A percentile compares a stretch with the other conserved stretches of the same genome.
These are phyloP conservation scores for Tuber brumale DNA, from an alignment of 495 filamentous ascomycete genomes.

Conservation along the genomic window DNA sequence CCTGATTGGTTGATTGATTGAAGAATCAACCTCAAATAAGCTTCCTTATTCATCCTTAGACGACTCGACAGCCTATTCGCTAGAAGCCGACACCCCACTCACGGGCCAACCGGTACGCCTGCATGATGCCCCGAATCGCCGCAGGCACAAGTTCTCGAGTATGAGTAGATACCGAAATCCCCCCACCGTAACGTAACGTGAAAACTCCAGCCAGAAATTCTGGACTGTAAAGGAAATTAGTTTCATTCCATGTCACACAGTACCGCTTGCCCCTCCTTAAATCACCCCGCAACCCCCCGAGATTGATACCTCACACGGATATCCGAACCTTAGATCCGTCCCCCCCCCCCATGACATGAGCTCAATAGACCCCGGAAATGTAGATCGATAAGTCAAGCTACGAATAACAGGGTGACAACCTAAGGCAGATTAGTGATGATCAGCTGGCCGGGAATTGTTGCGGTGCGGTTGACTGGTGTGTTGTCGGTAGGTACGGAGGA, in stretches of 20 bases:
- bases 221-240: background rate
- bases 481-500: background rate
- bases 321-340: background rate
- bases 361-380: background rate
- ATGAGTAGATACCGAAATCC: background rate
- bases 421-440: background rate
- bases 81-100: background rate
- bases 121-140: background rate
- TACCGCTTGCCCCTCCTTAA: background rate
- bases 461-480: background rate
- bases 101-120: background rate
- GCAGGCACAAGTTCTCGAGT: background rate
- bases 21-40: background rate
- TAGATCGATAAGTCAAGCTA: background rate
- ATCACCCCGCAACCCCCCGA: background rate
- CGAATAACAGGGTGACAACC: background rate
- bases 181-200: background rate
- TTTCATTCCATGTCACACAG: background rate
- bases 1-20: background rate
- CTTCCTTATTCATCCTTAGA: background rate
- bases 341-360: too few species aligned
- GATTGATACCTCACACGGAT: background rate
- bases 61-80: background rate
- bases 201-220: background rate
- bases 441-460: background rate